Base-by-base conservation (phyloP, 2,329 filamentous ascomycete genomes). In the Sarocladium kiliense region DNA sequence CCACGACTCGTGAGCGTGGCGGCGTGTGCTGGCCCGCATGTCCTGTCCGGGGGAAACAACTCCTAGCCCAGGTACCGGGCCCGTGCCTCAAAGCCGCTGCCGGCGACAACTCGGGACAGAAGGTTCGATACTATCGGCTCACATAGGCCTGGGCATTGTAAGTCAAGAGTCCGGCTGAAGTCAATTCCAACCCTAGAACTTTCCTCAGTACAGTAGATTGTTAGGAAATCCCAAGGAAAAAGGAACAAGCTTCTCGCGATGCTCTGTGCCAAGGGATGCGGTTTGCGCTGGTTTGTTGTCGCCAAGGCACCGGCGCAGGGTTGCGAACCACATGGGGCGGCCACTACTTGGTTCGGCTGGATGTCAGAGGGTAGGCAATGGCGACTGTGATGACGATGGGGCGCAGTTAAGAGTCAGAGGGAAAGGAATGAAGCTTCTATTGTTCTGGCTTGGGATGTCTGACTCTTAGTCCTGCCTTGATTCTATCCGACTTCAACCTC, bases 281-380 rank as follows among this genome's bases (percentile, higher is more conserved):
- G 47, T 34, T 51, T 32, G 47, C 27, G 47, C 25, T 51, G 47
- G 47, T 21, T 12, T 32, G 7, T 51, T 36, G n/a, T 51, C 47
- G 47, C 47, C 47, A 51, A 51, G 47, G 47, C 26, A 34, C 47
- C 47, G 27, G 27, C 47, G 27, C 27, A 51, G 47, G 47, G 44
- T 44, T 51, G 47, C 30, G 47, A 51, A 51, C 47, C 47, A 51
- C 47, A 19, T 51, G 47, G 47, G n/a, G 26, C 25, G 27, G 27
- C 47, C 47, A 51, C 27, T 36, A 51, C 47, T 36, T 19, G 10
- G 16, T 4, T 32, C 23, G 25, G 42, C 10, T 30, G 25, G 39
- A 23, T 18, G 7, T 44, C 39, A 44, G 39, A 18, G 39, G 18
- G 36, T 21, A 27, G 47, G 9, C n/a, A 34, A 21, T 7, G 14